A percentile compares a stretch with the other conserved stretches of the same genome.
Evolutionary conservation across 2,329 filamentous ascomycete species (phyloP).

Genomic region (Nigrospora osmanthi): DNA sequence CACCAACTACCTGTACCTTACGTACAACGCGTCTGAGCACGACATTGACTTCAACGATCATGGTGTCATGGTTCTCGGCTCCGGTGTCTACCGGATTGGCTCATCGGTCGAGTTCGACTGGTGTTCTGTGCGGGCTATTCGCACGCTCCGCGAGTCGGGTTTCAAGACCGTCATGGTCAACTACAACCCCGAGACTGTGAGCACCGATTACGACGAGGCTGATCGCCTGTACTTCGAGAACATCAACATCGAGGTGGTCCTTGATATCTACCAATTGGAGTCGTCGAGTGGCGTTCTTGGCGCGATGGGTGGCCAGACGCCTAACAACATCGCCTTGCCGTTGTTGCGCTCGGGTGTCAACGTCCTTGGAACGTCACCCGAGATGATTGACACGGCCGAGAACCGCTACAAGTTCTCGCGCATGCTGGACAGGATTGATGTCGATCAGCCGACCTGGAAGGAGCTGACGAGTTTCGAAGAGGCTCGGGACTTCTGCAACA

Average conservation of each 20-base stretch:
- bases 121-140: conserved; percentile 92
- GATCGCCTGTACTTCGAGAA: conserved; percentile 95
- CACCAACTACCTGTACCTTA: conserved; percentile 95
- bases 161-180: conserved; percentile 84
- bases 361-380: conserved; percentile 88
- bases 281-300: conserved; percentile 77
- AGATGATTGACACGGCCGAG: conserved; percentile 98
- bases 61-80: conserved; percentile 92
- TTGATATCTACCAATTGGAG: conserved; percentile 92
- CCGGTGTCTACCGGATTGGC: conserved; percentile 93
- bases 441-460: conserved; percentile 97
- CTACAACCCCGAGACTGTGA: conserved; percentile 84
- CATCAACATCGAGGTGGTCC: conserved; percentile 79
- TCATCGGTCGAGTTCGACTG: conserved; percentile 98
- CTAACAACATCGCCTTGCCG: conserved; percentile 93
- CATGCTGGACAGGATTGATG: conserved; percentile 89
- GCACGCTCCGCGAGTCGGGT: conserved; percentile 75
- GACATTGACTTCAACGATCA: conserved; percentile 82
- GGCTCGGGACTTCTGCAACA: conserved; percentile 77
- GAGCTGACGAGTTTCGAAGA: conserved; percentile 93
- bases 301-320: conserved; percentile 94
- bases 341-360: conserved; percentile 85
- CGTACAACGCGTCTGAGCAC: conserved; percentile 84
- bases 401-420: conserved; percentile 98
- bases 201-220: conserved; percentile 89